Evolutionary conservation across 202 grass and related monocot genomes (phyloP), one percentile per base, ranked within the genome.

Genomic region (Miscanthus sacchariflorus): DNA sequence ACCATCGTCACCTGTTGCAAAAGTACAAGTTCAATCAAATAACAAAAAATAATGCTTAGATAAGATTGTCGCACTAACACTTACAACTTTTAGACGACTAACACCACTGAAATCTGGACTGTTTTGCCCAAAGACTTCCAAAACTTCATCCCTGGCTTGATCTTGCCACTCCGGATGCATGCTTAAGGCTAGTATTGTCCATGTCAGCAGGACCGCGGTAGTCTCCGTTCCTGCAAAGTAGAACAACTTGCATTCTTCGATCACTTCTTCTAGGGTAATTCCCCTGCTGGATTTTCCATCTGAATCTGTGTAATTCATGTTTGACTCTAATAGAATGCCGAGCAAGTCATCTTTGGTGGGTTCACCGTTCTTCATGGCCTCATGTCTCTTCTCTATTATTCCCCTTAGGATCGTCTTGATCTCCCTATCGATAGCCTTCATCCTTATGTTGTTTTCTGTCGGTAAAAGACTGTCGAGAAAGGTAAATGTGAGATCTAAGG

Each of bases 111-210:
- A 52, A 82, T 93, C 88, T 1, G 95, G 95, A 43, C 70, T 91
- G 61, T 81, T 84, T 17, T 87, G 68, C 19, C 93, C 93, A 67
- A 93, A 98, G n/a, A 83, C 82, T 15, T 63, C 86, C 21, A 90
- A 80, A 36, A 98, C 88, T 78, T 95, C 95, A 23, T 91, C 91
- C 24, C 93, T 91, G 13, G 91, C 88, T 42, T 78, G 83, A 7
- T 77, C 81, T 76, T 93, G 95, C 95, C 95, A 98, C 45, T 90
- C 86, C 0, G 87, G 93, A 27, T 98, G 91, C 95, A 95, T 95
- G 91, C 93, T 83, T 21, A 98, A 71, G 0, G 82, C 42, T n/a
- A 91, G 84, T 68, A 95, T 23, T 12, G 95, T 89, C 91, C 93
- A 98, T 2, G 90, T 88, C 35, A 98, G 81, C 23, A 95, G 76